phyloP scores from a whole-genome alignment of 768 basidiomycete species.

The Chalciporus chontae region DNA sequence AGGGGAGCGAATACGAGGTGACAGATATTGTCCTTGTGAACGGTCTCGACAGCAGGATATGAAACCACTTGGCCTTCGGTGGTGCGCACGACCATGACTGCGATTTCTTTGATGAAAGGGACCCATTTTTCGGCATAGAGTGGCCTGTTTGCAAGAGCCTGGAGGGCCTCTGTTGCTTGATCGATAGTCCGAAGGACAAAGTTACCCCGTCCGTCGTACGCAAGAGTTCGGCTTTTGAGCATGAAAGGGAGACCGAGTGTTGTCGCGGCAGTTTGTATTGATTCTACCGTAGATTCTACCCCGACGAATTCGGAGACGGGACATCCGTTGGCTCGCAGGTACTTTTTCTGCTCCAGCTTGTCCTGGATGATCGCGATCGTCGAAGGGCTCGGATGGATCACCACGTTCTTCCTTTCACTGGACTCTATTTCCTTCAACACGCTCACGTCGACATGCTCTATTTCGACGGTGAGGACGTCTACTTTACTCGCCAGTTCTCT shows the following conservation, averaged over 20 bases:
- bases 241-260: conserved; percentile 83
- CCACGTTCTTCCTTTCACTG: conserved; percentile 24
- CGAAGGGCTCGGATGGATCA: conserved; percentile 71
- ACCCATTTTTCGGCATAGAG: conserved; percentile 96
- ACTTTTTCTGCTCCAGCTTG: conserved; percentile 62
- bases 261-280: conserved; percentile 49
- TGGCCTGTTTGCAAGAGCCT: conserved; percentile 58
- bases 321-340: conserved; percentile 48
- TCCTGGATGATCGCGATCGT: conserved; percentile 86
- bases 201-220: conserved; percentile 96
- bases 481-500: conserved; percentile 73
- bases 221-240: conserved; percentile 93
- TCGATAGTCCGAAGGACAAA: conserved; percentile 60
- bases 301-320: conserved; percentile 57
- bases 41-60: conserved; percentile 92
- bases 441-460: conserved; percentile 87
- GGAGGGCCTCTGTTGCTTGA: conserved; percentile 49
- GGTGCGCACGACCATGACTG: conserved; percentile 94
- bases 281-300: conserved; percentile 52
- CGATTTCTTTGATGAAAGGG: conserved; percentile 83
- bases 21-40: conserved; percentile 92
- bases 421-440: conserved; percentile 52
- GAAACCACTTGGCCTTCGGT: conserved; percentile 67
- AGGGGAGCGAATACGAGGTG: conserved; percentile 91
- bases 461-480: conserved; percentile 91